phyloP scores from a whole-genome alignment of 179 eudicot species.

The Drosera spatulata region DNA sequence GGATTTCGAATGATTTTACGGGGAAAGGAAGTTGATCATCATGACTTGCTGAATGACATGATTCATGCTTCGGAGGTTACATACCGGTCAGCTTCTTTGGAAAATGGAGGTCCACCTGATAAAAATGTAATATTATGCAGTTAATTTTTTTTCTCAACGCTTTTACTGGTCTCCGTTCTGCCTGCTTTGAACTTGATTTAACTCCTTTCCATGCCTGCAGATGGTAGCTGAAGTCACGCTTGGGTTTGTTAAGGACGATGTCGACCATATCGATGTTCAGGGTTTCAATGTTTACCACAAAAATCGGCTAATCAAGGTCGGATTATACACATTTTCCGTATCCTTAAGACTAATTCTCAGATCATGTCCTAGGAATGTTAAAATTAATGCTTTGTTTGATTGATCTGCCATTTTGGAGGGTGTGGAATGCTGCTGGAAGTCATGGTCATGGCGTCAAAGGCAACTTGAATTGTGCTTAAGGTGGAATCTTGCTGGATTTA shows the following conservation, averaged over 20 bases:
- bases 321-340: not conserved
- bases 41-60: conserved; percentile 51
- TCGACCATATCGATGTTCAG: conserved; percentile 65
- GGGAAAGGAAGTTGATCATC: conserved; percentile 57
- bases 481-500: not conserved
- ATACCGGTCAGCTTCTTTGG: conserved; percentile 31
- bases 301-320: conserved; percentile 67
- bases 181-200: not conserved
- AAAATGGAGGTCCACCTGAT: conserved; percentile 22
- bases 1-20: conserved; percentile 43
- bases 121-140: conserved; percentile 2
- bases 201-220: conserved; percentile 13
- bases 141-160: too few relatives aligned
- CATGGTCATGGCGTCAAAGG: conserved; percentile 82
- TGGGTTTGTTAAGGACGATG: conserved; percentile 71
- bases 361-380: not conserved
- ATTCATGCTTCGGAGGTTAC: conserved; percentile 19
- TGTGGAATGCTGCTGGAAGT: conserved; percentile 93
- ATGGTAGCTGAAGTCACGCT: conserved; percentile 40
- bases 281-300: conserved; percentile 81
- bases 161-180: conserved; percentile 2
- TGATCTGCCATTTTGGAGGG: conserved; percentile 79
- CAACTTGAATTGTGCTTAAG: conserved; percentile 2
- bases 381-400: not conserved
- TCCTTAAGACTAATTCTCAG: not conserved